These are phyloP conservation scores for Fusarium sp. DNA, from an alignment of 2,329 filamentous ascomycete genomes.

Conservation along the genomic window DNA sequence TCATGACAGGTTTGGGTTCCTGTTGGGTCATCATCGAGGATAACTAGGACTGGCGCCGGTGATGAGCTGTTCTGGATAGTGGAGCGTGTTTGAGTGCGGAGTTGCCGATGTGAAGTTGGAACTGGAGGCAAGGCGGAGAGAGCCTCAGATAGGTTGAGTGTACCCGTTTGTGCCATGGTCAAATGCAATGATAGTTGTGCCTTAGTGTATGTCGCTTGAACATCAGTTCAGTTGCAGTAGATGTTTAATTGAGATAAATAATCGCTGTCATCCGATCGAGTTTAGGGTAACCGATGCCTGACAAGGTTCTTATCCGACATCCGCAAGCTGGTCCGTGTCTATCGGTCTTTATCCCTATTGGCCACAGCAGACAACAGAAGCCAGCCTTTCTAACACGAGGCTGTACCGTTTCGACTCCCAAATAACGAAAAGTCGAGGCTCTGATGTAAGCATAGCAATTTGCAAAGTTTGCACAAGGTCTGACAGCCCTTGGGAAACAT, in stretches of 20 bases:
- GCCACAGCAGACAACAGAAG: fast-evolving
- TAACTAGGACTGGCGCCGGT: background rate
- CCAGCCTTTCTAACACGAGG: background rate
- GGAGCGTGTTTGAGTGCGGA: background rate
- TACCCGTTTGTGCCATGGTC: background rate
- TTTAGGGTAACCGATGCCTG: conserved; percentile 18
- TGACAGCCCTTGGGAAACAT: no score
- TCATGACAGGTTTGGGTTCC: conserved; percentile 25
- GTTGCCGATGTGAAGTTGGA: fast-evolving
- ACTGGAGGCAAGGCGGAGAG: background rate
- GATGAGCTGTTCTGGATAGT: fast-evolving
- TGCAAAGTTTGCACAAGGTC: no score
- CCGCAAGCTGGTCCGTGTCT: background rate
- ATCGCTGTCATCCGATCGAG: background rate
- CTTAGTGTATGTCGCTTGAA: fast-evolving
- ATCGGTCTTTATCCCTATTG: conserved; percentile 21
- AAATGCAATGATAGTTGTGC: fast-evolving
- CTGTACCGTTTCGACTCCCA: background rate
- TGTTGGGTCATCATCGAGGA: conserved; percentile 25
- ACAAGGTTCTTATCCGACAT: conserved; percentile 22
- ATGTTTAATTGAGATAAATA: conserved; percentile 4
- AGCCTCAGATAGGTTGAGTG: background rate
- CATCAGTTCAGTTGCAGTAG: no score
- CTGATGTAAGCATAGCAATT: no score
- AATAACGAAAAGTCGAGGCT: no score